Percentiles rank a stretch among this genome's conserved stretches.
phyloP scores from a whole-genome alignment of 768 basidiomycete species.

The Amanita molliuscula region DNA sequence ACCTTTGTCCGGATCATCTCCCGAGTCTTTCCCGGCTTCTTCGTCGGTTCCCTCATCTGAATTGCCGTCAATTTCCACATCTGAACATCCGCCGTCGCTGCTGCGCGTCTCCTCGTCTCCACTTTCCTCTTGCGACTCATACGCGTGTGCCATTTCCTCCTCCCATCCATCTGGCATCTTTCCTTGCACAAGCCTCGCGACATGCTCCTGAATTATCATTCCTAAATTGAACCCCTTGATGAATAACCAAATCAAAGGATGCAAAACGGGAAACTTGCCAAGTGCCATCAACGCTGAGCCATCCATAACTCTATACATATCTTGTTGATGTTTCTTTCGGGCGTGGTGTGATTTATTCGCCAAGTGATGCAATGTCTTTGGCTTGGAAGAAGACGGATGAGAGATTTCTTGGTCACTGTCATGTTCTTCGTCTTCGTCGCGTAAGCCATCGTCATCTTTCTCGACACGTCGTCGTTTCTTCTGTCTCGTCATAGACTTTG shows the following conservation, averaged over 20 bases:
- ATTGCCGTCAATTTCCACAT: slow-evolving; percentile 8
- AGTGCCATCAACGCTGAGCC: slow-evolving; percentile 67
- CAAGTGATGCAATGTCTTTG: background rate
- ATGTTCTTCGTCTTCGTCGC: background rate
- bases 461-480: slow-evolving; percentile 4
- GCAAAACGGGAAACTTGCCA: slow-evolving; percentile 28
- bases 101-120: slow-evolving; percentile 8
- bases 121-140: slow-evolving; percentile 5
- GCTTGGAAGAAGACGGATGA: background rate
- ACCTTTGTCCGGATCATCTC: slow-evolving; percentile 3
- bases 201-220: slow-evolving; percentile 59
- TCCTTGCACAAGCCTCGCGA: slow-evolving; percentile 31
- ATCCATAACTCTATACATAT: slow-evolving; percentile 71
- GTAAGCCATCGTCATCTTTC: background rate
- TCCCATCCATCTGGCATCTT: slow-evolving; percentile 38
- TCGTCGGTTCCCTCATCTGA: background rate
- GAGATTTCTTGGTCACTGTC: background rate
- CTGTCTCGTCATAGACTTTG: slow-evolving; percentile 22
- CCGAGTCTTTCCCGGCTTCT: slow-evolving; percentile 5
- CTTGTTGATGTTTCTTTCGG: slow-evolving; percentile 23
- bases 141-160: slow-evolving; percentile 15
- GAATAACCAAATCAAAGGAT: background rate
- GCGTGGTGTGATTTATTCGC: background rate
- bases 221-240: slow-evolving; percentile 27
- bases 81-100: slow-evolving; percentile 8